Base-by-base conservation (phyloP, 768 basidiomycete genomes). In the Lenzites betulinus region DNA sequence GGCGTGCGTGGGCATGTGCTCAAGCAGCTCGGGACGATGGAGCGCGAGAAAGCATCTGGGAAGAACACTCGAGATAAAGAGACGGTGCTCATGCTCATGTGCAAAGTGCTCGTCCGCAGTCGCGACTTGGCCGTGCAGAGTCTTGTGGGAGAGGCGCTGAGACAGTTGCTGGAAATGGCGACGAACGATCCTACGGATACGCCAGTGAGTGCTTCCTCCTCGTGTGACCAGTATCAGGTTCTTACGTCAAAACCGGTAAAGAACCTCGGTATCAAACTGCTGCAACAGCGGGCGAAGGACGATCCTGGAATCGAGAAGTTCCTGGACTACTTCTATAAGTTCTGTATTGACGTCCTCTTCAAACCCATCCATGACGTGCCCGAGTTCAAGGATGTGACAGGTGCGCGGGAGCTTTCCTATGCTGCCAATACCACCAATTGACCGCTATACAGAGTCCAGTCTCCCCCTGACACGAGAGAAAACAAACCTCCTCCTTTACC, bases 271-370 rank as follows among this genome's bases (percentile, higher is more conserved):
- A 75, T 76, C 49, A 81, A 85, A 73, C 73, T 79, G 46, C 72
- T 79, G 73, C 62, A 63, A 52, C 81, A 77, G 30, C 85, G 88
- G 6, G 68, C 76, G 54, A 93, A 90, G 72, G 95, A 96, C 64
- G 92, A 93, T 54, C 89, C 90, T 7, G 83, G 85, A 36, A 89
- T 88, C 1, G 97, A 98, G 72, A 84, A 86, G 58, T 99, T 95
- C 78, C 79, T 95, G 69, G 90, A 95, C 39, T 93, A 93, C 72
- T 96, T 98, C 74, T 98, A 98, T 77, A 93, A 93, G 73, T 79
- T 84, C 46, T 92, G 89, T 70, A 78, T 89, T 60, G 75, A 81
- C n/a, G 80, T 81, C n/a, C 77, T 99, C 51, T 89, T 93, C 76
- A 85, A 84, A 70, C 95, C 97, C 6, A 76, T 97, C 43, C 71